Evolutionary conservation across 164 flowering plant genomes (phyloP), one percentile per base, ranked within the genome.

Genomic region (Brasenia schreberi): DNA sequence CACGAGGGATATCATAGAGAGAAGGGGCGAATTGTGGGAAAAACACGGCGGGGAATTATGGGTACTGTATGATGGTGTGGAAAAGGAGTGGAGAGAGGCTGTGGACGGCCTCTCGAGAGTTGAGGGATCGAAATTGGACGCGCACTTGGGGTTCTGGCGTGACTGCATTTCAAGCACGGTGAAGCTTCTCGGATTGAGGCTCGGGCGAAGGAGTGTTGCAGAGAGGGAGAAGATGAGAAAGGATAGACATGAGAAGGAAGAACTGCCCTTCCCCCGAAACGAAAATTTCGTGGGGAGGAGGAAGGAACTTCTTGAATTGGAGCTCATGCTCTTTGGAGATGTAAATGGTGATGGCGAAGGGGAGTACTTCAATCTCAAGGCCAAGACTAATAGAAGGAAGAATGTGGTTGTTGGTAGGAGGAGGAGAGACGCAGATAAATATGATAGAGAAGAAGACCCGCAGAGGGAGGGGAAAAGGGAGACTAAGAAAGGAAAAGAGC

Each of bases 51-150:
- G 96, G 11, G 93, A 89, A 76, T 72, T 91, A 0, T 91, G 99
- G 97, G 71, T 70, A 64, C 61, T 74, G 39, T 94, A 94, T 64
- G 92, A 88, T 39, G 99, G 99, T 7, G 66, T 89, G 56, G 99
- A 91, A 78, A 83, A 81, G 69, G 96, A 89, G 72, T 94, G 99
- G 99, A 89, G 72, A 72, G 96, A 91, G 67, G 97, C 96, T 0
- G 78, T 94, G 39, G 69, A 76, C 66, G 81, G 85, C 43, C 86
- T 94, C 52, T 78, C 82, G 43, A 84, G 95, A 59, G 85, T 83
- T 7, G 92, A 84, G 73, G 96, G 88, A 17, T 89, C 95, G 88
- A 87, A 86, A 59, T 72, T 94, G 62, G 99, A 87, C 71, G 96
- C 92, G 67, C 85, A 81, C 43, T 85, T 82, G 70, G 97, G 96